Conservation (phyloP, 768 basidiomycete genomes). For the Mycena belliarum region DNA sequence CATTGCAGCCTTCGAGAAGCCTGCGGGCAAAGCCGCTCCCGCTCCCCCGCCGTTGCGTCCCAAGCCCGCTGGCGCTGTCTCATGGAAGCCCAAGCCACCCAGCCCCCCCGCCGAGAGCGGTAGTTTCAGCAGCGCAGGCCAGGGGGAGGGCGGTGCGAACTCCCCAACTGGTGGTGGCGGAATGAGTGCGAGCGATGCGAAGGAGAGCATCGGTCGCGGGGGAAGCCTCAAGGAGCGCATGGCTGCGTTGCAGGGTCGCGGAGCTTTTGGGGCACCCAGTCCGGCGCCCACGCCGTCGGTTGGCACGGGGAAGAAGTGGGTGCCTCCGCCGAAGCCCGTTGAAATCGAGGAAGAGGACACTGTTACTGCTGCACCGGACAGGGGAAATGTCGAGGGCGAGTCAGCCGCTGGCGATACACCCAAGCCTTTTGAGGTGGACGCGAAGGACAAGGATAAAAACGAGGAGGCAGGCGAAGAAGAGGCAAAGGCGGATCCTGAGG, state of each 20-base stretch:
- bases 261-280: slow-evolving; percentile 72
- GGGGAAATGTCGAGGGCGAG: slow-evolving; percentile 55
- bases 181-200: slow-evolving; percentile 87
- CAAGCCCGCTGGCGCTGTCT: slow-evolving; percentile 59
- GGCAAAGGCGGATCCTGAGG: slow-evolving; percentile 52
- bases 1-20: slow-evolving; percentile 86
- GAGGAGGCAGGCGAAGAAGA: slow-evolving; percentile 32
- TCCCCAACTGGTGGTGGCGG: slow-evolving; percentile 38
- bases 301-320: slow-evolving; percentile 81
- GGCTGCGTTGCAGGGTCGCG: slow-evolving; percentile 87
- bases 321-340: slow-evolving; percentile 58
- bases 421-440: slow-evolving; percentile 56
- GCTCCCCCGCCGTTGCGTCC: slow-evolving; percentile 56
- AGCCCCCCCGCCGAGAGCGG: slow-evolving; percentile 46
- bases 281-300: slow-evolving; percentile 56
- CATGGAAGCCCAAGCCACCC: slow-evolving; percentile 71
- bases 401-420: slow-evolving; percentile 72
- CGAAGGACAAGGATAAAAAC: slow-evolving; percentile 53
- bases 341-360: slow-evolving; percentile 54
- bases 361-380: slow-evolving; percentile 78
- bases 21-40: slow-evolving; percentile 40
- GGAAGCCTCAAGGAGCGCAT: slow-evolving; percentile 91
- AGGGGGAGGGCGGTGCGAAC: slow-evolving; percentile 21
- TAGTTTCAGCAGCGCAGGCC: slow-evolving; percentile 7
- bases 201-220: slow-evolving; percentile 75